A percentile compares a stretch with the other conserved stretches of the same genome.
Evolutionary conservation across 768 basidiomycete species (phyloP).

Genomic region (Termitomyces sp.): DNA sequence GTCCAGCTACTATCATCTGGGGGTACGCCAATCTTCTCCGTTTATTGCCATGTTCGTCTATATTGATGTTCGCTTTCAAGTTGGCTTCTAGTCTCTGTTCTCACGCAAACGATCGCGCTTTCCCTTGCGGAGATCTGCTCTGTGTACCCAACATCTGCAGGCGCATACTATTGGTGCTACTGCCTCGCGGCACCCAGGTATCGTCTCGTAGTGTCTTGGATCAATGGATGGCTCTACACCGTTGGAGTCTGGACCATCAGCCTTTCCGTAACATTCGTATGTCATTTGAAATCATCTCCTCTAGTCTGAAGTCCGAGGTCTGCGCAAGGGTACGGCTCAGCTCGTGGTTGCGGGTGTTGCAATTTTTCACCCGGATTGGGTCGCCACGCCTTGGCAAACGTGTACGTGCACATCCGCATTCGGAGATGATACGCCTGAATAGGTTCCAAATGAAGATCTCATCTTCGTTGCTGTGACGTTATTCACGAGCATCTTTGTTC

Average conservation of each 20-base stretch:
- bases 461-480: conserved; percentile 52
- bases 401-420: conserved; percentile 27
- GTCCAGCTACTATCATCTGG: conserved; percentile 55
- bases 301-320: neutral
- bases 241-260: conserved; percentile 68
- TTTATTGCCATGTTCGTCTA: neutral
- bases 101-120: conserved; percentile 43
- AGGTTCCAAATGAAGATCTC: conserved; percentile 29
- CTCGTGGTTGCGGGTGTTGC: conserved; percentile 53
- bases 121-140: conserved; percentile 58
- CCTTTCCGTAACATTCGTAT: conserved; percentile 61
- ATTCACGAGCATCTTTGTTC: conserved; percentile 43
- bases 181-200: conserved; percentile 49
- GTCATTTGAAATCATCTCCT: neutral
- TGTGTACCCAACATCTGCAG: conserved; percentile 57
- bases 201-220: conserved; percentile 53
- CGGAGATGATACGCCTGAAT: neutral
- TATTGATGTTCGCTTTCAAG: conserved; percentile 19
- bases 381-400: conserved; percentile 55
- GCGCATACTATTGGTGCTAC: conserved; percentile 66
- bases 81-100: conserved; percentile 45
- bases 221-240: conserved; percentile 65
- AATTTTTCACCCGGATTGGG: conserved; percentile 56
- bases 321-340: conserved; percentile 28
- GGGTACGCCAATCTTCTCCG: conserved; percentile 29